phyloP scores from a whole-genome alignment of 2,329 filamentous ascomycete genomes.

The Microsporum ferrugineum region DNA sequence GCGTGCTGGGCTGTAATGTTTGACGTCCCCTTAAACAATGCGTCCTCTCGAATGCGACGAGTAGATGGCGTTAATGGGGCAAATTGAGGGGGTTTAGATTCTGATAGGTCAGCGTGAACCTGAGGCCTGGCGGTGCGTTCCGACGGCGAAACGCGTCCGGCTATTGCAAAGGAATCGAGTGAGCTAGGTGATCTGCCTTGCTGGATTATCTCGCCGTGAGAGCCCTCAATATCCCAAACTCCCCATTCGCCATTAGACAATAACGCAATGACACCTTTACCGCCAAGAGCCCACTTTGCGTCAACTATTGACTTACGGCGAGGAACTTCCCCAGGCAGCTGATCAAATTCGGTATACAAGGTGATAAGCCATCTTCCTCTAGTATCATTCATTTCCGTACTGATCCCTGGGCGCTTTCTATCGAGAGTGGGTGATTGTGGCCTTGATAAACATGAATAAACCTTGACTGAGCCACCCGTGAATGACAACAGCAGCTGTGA shows the following conservation, averaged over 20 bases:
- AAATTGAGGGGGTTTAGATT: slow-evolving; percentile 27
- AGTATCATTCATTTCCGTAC: slow-evolving; percentile 23
- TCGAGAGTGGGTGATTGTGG: slow-evolving; percentile 20
- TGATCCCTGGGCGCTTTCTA: slow-evolving; percentile 22
- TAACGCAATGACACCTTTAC: slow-evolving; percentile 35
- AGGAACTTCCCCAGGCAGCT: slow-evolving; percentile 19
- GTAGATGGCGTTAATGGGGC: slow-evolving; percentile 40
- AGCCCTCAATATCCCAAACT: slow-evolving; percentile 39
- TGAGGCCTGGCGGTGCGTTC: slow-evolving; percentile 11
- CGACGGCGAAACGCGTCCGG: slow-evolving; percentile 27
- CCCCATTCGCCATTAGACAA: slow-evolving; percentile 40
- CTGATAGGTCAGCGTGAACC: slow-evolving; percentile 16
- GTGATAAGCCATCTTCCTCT: slow-evolving; percentile 36
- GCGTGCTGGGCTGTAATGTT: slow-evolving; percentile 18
- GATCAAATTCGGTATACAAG: slow-evolving; percentile 30
- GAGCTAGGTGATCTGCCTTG: slow-evolving; percentile 32
- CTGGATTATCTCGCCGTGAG: slow-evolving; percentile 27
- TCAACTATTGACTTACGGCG: slow-evolving; percentile 35
- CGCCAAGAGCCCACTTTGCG: slow-evolving; percentile 36
- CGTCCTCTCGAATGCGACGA: slow-evolving; percentile 35
- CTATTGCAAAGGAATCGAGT: slow-evolving; percentile 32
- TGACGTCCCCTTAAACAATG: slow-evolving; percentile 31
- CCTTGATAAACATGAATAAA: slow-evolving; percentile 43
- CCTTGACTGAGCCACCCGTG: slow-evolving; percentile 43
- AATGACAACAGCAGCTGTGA: slow-evolving; percentile 46